Conservation (phyloP, 371 early-diverging fungal genomes). For the Haplosporangium sp. region DNA sequence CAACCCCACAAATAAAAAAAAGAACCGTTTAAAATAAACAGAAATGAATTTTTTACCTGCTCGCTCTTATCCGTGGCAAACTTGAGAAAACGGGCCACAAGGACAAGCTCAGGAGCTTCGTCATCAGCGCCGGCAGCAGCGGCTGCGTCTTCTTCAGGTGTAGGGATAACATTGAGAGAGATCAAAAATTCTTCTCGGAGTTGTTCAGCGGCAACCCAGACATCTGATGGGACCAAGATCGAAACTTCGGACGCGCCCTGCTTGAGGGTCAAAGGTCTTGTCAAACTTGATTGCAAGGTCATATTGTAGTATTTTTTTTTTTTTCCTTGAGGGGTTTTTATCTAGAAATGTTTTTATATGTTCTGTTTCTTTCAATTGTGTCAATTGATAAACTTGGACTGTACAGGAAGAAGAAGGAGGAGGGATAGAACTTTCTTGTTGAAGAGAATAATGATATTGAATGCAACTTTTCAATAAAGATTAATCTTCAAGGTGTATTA, state of each 20-base stretch:
- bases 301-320: constrained; percentile 22
- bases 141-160: constrained; percentile 40
- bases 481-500: constrained; percentile 7
- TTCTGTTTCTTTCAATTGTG: too few relatives aligned
- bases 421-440: background rate
- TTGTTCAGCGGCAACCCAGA: constrained; percentile 93
- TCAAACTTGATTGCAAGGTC: constrained; percentile 42
- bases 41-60: constrained; percentile 55
- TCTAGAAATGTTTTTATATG: background rate
- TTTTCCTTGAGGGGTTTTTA: background rate
- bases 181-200: constrained; percentile 82
- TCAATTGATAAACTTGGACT: constrained; percentile 6
- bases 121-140: constrained; percentile 59
- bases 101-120: constrained; percentile 76
- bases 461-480: constrained; percentile 51
- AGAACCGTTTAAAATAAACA: background rate
- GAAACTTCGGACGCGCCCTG: constrained; percentile 84
- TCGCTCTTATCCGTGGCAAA: constrained; percentile 74
- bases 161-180: constrained; percentile 35
- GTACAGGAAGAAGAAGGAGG: background rate
- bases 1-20: background rate
- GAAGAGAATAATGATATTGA: constrained; percentile 19
- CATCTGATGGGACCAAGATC: constrained; percentile 84
- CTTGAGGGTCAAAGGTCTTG: constrained; percentile 88
- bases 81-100: constrained; percentile 81